phyloP scores from a whole-genome alignment of 306 rosid genomes.

The Ormosia emarginata region DNA sequence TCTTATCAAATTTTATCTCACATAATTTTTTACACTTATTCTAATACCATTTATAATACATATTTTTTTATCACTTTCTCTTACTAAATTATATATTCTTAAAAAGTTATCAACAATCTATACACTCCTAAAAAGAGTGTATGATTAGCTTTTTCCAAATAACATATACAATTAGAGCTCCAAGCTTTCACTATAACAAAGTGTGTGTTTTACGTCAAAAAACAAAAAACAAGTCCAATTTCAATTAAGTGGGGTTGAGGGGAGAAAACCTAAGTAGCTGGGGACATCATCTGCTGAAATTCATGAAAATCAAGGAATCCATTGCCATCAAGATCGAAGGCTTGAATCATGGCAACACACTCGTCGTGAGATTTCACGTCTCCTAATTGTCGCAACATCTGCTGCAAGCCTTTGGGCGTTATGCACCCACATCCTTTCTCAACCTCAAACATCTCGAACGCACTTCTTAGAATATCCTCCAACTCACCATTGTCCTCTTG shows the following conservation, averaged over 20 bases:
- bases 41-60: no score
- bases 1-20: no score
- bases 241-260: not conserved
- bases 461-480: conserved; percentile 35
- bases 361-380: conserved; percentile 45
- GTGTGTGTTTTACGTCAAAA: not conserved
- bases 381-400: conserved; percentile 46
- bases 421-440: conserved; percentile 53
- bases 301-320: conserved; percentile 57
- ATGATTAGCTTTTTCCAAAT: no score
- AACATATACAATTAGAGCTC: not conserved
- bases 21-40: no score
- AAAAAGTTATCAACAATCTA: no score
- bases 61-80: no score
- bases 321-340: conserved; percentile 59
- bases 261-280: not conserved
- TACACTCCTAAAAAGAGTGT: no score
- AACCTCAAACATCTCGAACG: conserved; percentile 61
- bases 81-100: no score
- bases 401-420: conserved; percentile 47
- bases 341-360: conserved; percentile 53
- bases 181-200: not conserved
- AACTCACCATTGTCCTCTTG: conserved; percentile 15
- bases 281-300: conserved; percentile 49
- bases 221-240: not conserved